These are phyloP conservation scores for Phytopythium oedochilum DNA, from an alignment of 352 stramenopile species.

Conservation along the genomic window DNA sequence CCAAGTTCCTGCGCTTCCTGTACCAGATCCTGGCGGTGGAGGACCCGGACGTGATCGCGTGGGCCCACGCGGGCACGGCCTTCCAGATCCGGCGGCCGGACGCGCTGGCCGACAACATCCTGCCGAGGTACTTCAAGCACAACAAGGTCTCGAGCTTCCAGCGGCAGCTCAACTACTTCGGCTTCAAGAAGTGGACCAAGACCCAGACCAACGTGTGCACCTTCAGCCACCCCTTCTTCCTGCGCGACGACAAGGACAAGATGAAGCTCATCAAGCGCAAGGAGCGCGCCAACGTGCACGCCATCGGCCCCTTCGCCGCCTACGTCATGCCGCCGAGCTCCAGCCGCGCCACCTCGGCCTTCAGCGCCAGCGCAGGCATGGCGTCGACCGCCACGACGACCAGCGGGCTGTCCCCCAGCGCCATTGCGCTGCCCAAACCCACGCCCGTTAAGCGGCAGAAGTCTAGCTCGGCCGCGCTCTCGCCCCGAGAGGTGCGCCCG, in stretches of 20 bases:
- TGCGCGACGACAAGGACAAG: slow-evolving; percentile 48
- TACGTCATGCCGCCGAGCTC: neutral
- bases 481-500: slow-evolving; percentile 5
- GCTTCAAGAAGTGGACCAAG: slow-evolving; percentile 83
- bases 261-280: slow-evolving; percentile 80
- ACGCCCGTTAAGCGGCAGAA: slow-evolving; percentile 27
- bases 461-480: slow-evolving; percentile 18
- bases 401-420: no score
- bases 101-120: slow-evolving; percentile 42
- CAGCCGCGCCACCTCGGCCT: neutral
- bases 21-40: slow-evolving; percentile 71
- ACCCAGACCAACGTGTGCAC: slow-evolving; percentile 73
- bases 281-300: slow-evolving; percentile 24
- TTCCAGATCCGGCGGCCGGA: slow-evolving; percentile 71
- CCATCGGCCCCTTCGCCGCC: slow-evolving; percentile 8
- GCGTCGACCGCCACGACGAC: neutral
- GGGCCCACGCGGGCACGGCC: slow-evolving; percentile 61
- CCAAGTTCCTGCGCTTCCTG: slow-evolving; percentile 65
- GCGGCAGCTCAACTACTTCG: slow-evolving; percentile 77
- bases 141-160: slow-evolving; percentile 82
- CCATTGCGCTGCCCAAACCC: neutral
- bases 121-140: slow-evolving; percentile 78
- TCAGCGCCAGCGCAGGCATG: neutral
- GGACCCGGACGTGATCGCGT: slow-evolving; percentile 48
- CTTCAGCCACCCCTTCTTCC: slow-evolving; percentile 68